These are phyloP conservation scores for Colletotrichum truncatum DNA, from an alignment of 2,329 filamentous ascomycete genomes.

Conservation along the genomic window DNA sequence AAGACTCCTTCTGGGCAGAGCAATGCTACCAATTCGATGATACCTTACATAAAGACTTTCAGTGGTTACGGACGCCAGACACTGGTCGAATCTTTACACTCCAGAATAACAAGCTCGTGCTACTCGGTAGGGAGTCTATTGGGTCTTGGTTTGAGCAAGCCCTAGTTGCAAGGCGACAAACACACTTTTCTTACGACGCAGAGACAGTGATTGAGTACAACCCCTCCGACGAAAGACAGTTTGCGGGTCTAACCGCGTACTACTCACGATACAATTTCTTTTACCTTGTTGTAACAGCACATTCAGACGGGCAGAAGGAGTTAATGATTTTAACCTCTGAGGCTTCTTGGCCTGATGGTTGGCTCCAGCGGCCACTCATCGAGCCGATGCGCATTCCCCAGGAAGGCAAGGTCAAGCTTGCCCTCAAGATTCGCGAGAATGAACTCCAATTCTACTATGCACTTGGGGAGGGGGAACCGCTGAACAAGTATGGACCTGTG, in stretches of 20 bases:
- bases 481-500: constrained; percentile 62
- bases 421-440: constrained; percentile 58
- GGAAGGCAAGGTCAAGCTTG: constrained; percentile 63
- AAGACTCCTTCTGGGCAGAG: constrained; percentile 59
- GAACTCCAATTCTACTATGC: constrained; percentile 67
- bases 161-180: constrained; percentile 63
- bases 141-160: constrained; percentile 69
- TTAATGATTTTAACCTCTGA: constrained; percentile 67
- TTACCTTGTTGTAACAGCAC: constrained; percentile 67
- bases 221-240: constrained; percentile 67
- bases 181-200: constrained; percentile 69
- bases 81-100: constrained; percentile 60
- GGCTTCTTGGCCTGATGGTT: constrained; percentile 62
- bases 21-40: constrained; percentile 56
- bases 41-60: constrained; percentile 60
- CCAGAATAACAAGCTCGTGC: constrained; percentile 48
- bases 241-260: constrained; percentile 69
- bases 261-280: constrained; percentile 74
- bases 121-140: constrained; percentile 60
- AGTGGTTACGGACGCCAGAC: constrained; percentile 66
- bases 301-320: constrained; percentile 64
- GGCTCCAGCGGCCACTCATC: constrained; percentile 52
- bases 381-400: constrained; percentile 59
- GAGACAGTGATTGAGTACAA: constrained; percentile 64
- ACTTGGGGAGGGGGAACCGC: constrained; percentile 50